Percentiles rank a stretch among this genome's conserved stretches.
These are phyloP conservation scores for Serendipita sp. DNA, from an alignment of 768 basidiomycete genomes.

Conservation along the genomic window DNA sequence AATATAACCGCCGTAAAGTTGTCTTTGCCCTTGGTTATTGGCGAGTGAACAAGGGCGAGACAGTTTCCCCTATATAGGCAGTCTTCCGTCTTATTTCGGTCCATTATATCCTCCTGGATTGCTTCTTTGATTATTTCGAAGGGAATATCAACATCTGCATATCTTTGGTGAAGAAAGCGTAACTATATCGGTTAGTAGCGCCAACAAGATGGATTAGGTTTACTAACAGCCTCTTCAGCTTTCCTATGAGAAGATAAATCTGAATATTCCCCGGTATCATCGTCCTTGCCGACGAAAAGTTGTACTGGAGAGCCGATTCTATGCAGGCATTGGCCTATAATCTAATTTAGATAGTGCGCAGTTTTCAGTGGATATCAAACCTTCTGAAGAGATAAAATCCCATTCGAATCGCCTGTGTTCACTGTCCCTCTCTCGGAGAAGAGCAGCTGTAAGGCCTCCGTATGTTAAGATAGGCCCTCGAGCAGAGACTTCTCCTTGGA, in stretches of 20 bases:
- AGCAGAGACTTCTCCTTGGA: no score
- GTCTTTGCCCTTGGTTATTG: background rate
- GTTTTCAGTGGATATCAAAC: no score
- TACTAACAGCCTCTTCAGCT: background rate
- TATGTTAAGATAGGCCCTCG: no score
- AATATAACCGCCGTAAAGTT: background rate
- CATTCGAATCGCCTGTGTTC: no score
- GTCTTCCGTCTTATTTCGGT: background rate
- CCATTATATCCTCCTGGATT: background rate
- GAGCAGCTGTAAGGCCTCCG: no score
- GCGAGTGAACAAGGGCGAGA: background rate
- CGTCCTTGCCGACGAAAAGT: background rate
- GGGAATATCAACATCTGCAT: background rate
- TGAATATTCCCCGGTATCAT: background rate
- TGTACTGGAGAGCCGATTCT: no score
- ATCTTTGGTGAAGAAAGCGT: background rate
- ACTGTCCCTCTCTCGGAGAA: no score
- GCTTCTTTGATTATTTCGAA: conserved; percentile 1
- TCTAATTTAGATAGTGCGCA: no score
- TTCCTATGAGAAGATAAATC: background rate
- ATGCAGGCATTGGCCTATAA: no score
- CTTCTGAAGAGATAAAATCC: no score
- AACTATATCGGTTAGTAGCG: background rate
- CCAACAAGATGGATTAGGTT: no score
- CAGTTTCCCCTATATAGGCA: background rate